Evolutionary conservation across 2,329 filamentous ascomycete species (phyloP), one percentile per base, ranked within the genome.

Genomic region (Knoxdaviesia capensis): DNA sequence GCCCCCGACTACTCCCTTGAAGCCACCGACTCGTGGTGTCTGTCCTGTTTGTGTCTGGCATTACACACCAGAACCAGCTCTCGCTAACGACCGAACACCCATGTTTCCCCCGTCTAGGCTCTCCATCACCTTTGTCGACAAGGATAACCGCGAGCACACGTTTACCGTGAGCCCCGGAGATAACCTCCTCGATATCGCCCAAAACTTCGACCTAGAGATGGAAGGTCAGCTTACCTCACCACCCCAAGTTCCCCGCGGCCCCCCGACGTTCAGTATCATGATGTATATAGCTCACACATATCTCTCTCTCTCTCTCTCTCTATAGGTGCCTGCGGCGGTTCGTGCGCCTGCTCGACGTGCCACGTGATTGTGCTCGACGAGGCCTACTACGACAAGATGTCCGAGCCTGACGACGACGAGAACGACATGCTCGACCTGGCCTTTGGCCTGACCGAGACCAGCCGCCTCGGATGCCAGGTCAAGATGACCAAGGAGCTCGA

Each of bases 161-260:
- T 74, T 94, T 52, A 76, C 80, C 45, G 88, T 94, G 6, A 67
- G 74, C 9, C 76, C 81, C 51, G 90, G 90, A 40, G 86, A 94
- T 60, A 98, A 98, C 59, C 66, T 98, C 42, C 69, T 98, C 43
- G 88, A 96, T 54, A 88, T 98, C 54, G 90, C 88, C 28, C 88
- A 94, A 58, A 84, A 81, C 38, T 74, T 96, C 59, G 88, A 96
- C 54, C 66, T 98, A 36, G 90, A 98, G 59, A 96, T 98, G 88
- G 90, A 98, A 66, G 87, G 73, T 71, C 56, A 46, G 60, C 51
- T 41, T 7, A n/a, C 9, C 31, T n/a, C 11, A 6, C 29, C 34
- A 20, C 20, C 20, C 20, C 34, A 7, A 39, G 7, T 32, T n/a
- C 36, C 36, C 6, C 30, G 8, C 34, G 7, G 31, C 10, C 31